Percentiles rank a stretch among this genome's conserved stretches.
Conservation (phyloP, 257 asterid genomes). For the Solanum gandarillasii region DNA sequence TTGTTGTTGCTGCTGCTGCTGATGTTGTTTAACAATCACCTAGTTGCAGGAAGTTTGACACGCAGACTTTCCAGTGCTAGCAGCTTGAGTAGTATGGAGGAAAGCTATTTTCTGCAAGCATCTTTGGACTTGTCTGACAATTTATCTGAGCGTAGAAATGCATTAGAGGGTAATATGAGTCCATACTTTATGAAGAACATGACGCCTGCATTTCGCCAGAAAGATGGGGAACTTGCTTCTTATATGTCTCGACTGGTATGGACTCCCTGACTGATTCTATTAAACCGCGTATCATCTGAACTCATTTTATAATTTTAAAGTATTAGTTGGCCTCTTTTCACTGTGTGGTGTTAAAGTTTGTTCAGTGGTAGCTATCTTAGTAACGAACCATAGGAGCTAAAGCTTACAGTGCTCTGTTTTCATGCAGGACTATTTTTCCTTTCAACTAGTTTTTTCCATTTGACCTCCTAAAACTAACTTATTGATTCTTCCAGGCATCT, state of each 20-base stretch:
- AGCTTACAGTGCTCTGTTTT: background rate
- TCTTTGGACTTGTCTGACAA: conserved; percentile 78
- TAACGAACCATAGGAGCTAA: background rate
- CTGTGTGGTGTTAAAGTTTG: background rate
- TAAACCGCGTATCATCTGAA: background rate
- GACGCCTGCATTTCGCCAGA: conserved; percentile 90
- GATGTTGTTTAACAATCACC: conserved; percentile 9
- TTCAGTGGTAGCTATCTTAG: background rate
- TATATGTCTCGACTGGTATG: conserved; percentile 89
- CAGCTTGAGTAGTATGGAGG: conserved; percentile 95
- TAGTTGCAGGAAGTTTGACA: conserved; percentile 57
- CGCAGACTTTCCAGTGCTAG: conserved; percentile 80
- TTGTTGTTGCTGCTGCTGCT: background rate
- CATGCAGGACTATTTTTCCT: background rate
- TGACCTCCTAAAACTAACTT: background rate
- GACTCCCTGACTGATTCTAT: background rate
- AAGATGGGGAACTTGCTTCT: conserved; percentile 99
- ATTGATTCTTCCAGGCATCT: conserved; percentile 50
- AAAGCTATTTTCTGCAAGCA: conserved; percentile 83
- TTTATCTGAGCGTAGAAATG: conserved; percentile 52
- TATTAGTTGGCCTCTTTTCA: background rate
- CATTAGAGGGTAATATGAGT: conserved; percentile 52
- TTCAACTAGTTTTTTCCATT: background rate
- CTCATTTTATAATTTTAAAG: background rate
- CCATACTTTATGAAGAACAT: conserved; percentile 78